Evolutionary conservation across 257 asterid genomes (phyloP), one percentile per base, ranked within the genome.

Genomic region (Buddleja alternifolia): DNA sequence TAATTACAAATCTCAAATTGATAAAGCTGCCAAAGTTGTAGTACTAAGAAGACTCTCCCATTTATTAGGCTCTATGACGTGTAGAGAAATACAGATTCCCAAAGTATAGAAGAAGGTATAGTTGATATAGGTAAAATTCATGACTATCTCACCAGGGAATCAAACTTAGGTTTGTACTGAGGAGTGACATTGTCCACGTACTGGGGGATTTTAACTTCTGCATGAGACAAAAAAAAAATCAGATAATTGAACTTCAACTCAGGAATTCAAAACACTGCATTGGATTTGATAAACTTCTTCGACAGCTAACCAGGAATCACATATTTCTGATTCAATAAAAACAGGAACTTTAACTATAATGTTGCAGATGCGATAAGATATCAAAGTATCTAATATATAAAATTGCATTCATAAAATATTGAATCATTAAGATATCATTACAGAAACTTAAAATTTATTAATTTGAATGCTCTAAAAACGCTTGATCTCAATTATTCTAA

Each of bases 121-220:
- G 19, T 46, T 17, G 46, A 63, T 10, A 25, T 37, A 58, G 45
- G 20, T 36, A 52, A 29, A 4, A 57, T 47, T 50, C 39, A 47
- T 37, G 45, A 60, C 68, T 24, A 51, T 65, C 94, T 90, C 76
- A 90, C 97, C 96, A 90, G 81, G 40, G 90, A 85, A 45, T 88
- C 96, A 74, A 90, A 88, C 80, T 90, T 86, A 69, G 97, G 95
- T 63, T 88, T 85, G 81, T 86, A 90, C 77, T 90, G 78, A 56
- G 95, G 97, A 70, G 97, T 88, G 71, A 90, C 97, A 21, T 81
- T 88, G 80, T 90, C 97, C 72, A 84, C 95, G 45, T 83, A 90
- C 77, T 86, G 79, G 2, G 97, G 97, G 80, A 90, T 73, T 80
- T 90, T 85, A 66, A 90, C 54, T 73, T 88, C 97, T 90, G 80